These are phyloP conservation scores for Ophiostoma quercus DNA, from an alignment of 2,329 filamentous ascomycete genomes.

Conservation along the genomic window DNA sequence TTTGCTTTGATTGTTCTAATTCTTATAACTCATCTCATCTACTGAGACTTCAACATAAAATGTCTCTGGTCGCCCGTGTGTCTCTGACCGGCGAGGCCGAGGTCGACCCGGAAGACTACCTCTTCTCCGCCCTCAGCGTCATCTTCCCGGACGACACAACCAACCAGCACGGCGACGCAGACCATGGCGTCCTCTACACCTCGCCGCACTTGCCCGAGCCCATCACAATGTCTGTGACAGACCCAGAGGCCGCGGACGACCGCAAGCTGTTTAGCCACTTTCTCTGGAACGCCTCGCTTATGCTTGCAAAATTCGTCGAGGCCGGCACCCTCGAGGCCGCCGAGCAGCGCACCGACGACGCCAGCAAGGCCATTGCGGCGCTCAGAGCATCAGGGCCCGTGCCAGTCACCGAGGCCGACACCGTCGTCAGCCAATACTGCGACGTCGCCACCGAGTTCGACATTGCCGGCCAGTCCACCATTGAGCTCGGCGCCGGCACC, in stretches of 20 bases:
- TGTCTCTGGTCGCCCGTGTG: slow-evolving; percentile 47
- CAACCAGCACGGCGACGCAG: slow-evolving; percentile 60
- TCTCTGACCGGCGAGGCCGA: slow-evolving; percentile 37
- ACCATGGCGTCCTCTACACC: slow-evolving; percentile 54
- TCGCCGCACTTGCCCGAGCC: slow-evolving; percentile 47
- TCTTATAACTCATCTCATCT: neutral
- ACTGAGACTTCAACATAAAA: slow-evolving; percentile 27
- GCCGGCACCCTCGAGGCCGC: slow-evolving; percentile 38
- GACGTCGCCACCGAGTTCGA: slow-evolving; percentile 36
- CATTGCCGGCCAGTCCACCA: slow-evolving; percentile 46
- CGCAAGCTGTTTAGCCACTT: slow-evolving; percentile 64
- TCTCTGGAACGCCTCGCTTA: slow-evolving; percentile 62
- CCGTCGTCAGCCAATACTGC: slow-evolving; percentile 19
- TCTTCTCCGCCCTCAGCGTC: slow-evolving; percentile 53
- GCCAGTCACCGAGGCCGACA: slow-evolving; percentile 14
- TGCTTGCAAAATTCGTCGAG: slow-evolving; percentile 53
- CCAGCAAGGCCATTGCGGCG: neutral
- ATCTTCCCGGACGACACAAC: slow-evolving; percentile 64
- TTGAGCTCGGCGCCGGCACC: slow-evolving; percentile 66
- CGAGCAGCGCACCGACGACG: slow-evolving; percentile 24
- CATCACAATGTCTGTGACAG: slow-evolving; percentile 43
- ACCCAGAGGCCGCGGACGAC: slow-evolving; percentile 49
- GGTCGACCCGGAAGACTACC: slow-evolving; percentile 53
- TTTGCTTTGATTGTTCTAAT: neutral
- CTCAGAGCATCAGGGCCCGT: neutral